phyloP scores from a whole-genome alignment of 805 yeast genomes.

The Starmerella cellae region DNA sequence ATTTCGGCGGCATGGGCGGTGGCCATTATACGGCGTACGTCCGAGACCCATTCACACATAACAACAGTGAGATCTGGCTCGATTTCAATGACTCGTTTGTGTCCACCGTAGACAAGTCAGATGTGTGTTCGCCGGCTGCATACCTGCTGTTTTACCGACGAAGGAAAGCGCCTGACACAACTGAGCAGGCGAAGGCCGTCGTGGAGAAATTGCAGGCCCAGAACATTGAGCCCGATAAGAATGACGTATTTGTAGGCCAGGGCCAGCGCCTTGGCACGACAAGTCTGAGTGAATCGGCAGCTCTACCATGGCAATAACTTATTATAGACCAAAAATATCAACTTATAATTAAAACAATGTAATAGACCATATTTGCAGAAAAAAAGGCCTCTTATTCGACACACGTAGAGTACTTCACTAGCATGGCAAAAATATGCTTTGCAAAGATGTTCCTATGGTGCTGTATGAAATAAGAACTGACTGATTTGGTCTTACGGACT shows the following conservation, averaged over 20 bases:
- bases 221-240: neutral
- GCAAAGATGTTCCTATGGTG: no score
- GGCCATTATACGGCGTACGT: constrained; percentile 93
- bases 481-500: no score
- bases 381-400: no score
- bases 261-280: constrained; percentile 6
- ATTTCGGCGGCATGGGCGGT: constrained; percentile 91
- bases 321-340: no score
- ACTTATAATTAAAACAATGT: no score
- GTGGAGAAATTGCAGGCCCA: neutral
- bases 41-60: constrained; percentile 54
- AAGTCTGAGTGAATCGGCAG: neutral
- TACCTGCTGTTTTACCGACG: constrained; percentile 74
- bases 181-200: neutral
- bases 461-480: no score
- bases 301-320: neutral
- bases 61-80: constrained; percentile 57
- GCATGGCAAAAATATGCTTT: no score
- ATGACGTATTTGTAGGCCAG: constrained; percentile 4
- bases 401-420: no score
- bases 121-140: constrained; percentile 63
- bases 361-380: no score
- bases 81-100: constrained; percentile 81
- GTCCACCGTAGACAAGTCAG: constrained; percentile 42
- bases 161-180: constrained; percentile 16